Evolutionary conservation across 2,329 filamentous ascomycete species (phyloP), one percentile per base, ranked within the genome.

Genomic region (Ascochyta lentis): DNA sequence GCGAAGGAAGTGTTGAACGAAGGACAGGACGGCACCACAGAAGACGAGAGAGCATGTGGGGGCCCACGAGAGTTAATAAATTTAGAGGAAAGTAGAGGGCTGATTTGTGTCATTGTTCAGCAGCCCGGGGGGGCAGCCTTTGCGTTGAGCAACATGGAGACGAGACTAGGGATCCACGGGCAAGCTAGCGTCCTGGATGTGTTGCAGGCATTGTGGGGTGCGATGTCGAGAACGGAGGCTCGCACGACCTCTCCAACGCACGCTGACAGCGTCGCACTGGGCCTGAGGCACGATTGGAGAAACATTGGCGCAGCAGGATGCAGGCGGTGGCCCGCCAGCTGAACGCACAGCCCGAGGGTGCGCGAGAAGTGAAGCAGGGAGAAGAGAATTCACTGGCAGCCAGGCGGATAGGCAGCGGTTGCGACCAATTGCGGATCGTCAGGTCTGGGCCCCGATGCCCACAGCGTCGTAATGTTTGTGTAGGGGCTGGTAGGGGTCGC

Each of bases 71-170:
- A 59, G 56, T 65, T 66, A 67, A 62, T 72, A 70, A 70, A 70
- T 70, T 71, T 67, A 67, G 63, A 63, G 64, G 63, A 66, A 44
- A 61, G 59, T 56, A 59, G 60, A 65, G 58, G 63, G 65, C 68
- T 69, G 69, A 65, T 54, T 58, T 66, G 64, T 61, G 61, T 52
- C 63, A 68, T 68, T 73, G 67, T 73, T 67, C 68, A 68, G 69
- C 68, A 69, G 61, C 62, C 54, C 54, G 55, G 60, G 55, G 60
- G 46, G 54, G 22, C 64, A 71, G 70, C 63, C 68, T 63, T 49
- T 64, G 67, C 71, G 68, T 70, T 66, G 62, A 58, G 69, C 67
- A 57, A 63, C 59, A 60, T 68, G 69, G 67, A 68, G 65, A 67
- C 62, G 63, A 60, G 58, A 61, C 62, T 51, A 58, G 57, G 67